Evolutionary conservation across 306 rosid genomes (phyloP).

Genomic region (Neltuma alba): DNA sequence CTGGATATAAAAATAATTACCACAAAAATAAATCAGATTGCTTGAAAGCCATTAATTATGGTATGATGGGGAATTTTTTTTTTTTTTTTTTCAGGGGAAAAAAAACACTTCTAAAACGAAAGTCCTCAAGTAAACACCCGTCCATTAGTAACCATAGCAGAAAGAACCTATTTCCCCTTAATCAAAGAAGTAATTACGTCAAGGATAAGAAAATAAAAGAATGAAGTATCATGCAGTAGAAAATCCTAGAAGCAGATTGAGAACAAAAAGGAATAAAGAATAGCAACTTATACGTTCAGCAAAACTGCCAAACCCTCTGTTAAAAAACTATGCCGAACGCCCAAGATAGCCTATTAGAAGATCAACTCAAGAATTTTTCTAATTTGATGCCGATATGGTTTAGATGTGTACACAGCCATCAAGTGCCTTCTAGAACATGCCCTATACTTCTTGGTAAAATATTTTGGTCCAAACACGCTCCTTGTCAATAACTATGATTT

Average conservation of each 20-base stretch:
- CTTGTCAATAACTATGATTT: not conserved
- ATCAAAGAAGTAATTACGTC: not conserved
- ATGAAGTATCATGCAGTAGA: not conserved
- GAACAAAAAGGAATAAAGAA: not conserved
- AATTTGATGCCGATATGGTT: conserved; percentile 19
- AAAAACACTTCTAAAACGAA: conserved; percentile 23
- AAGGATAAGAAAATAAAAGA: not conserved
- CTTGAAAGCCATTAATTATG: conserved; percentile 20
- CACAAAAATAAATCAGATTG: conserved; percentile 13
- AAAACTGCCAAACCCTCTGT: not conserved
- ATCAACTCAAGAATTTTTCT: conserved; percentile 17
- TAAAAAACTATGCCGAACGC: not conserved
- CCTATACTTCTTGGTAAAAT: not conserved
- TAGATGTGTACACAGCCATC: conserved; percentile 5
- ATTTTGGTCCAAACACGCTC: not conserved
- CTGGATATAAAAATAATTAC: conserved; percentile 49
- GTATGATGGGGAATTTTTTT: not conserved
- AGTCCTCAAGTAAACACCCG: not conserved
- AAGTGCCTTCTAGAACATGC: not conserved
- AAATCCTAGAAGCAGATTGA: not conserved
- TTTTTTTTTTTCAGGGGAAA: too few species aligned
- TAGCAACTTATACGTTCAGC: not conserved
- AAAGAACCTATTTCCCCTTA: not conserved
- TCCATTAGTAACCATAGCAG: conserved; percentile 2
- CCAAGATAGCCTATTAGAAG: conserved; percentile 15